phyloP scores from a whole-genome alignment of 1,139 yeast species.

The Taphrina flavorubra region DNA sequence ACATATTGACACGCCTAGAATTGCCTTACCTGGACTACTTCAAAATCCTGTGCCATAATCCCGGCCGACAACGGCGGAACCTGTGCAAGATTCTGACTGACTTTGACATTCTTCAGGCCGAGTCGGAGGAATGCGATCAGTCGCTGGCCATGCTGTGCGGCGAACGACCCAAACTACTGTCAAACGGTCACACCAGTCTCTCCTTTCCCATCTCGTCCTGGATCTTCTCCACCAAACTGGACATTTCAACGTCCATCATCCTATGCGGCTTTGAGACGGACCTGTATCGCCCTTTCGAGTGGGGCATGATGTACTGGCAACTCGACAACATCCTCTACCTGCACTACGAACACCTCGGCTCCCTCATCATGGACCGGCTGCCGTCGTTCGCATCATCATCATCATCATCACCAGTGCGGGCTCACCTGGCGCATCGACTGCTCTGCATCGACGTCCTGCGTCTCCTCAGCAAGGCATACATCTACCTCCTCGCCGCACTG shows the following conservation, averaged over 20 bases:
- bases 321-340: slow-evolving; percentile 27
- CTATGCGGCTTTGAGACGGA: slow-evolving; percentile 79
- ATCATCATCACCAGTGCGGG: background rate
- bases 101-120: slow-evolving; percentile 83
- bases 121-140: slow-evolving; percentile 36
- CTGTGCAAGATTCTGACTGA: slow-evolving; percentile 61
- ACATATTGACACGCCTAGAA: slow-evolving; percentile 16
- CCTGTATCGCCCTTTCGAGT: slow-evolving; percentile 74
- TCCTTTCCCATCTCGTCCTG: slow-evolving; percentile 70
- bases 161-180: slow-evolving; percentile 10
- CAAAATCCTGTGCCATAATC: slow-evolving; percentile 69
- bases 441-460: slow-evolving; percentile 16
- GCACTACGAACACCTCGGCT: slow-evolving; percentile 19
- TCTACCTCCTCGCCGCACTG: slow-evolving; percentile 5
- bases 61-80: slow-evolving; percentile 81
- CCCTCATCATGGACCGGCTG: slow-evolving; percentile 21
- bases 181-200: slow-evolving; percentile 43
- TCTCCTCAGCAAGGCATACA: slow-evolving; percentile 8
- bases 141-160: slow-evolving; percentile 18
- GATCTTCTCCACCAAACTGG: slow-evolving; percentile 68
- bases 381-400: background rate
- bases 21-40: slow-evolving; percentile 53
- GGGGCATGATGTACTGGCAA: slow-evolving; percentile 71
- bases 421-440: slow-evolving; percentile 12
- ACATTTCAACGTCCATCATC: slow-evolving; percentile 72